phyloP scores from a whole-genome alignment of 2,329 filamentous ascomycete genomes.

The Cadophora luteo-olivacea region DNA sequence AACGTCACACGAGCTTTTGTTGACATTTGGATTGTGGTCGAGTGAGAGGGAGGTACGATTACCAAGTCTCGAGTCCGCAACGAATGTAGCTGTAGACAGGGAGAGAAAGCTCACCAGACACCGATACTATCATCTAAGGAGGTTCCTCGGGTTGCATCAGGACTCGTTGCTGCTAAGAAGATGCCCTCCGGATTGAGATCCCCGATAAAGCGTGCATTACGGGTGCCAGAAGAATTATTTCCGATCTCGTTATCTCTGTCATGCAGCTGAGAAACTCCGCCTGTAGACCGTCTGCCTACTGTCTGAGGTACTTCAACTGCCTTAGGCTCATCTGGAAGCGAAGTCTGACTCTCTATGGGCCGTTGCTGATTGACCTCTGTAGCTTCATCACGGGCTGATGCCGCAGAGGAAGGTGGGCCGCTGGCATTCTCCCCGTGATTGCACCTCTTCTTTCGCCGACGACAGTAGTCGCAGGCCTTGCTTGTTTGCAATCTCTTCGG shows the following conservation, averaged over 20 bases:
- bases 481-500: slow-evolving; percentile 64
- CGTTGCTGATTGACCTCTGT: background rate
- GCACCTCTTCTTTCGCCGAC: slow-evolving; percentile 49
- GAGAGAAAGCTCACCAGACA: slow-evolving; percentile 50
- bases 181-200: slow-evolving; percentile 66
- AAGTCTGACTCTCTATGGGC: background rate
- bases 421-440: slow-evolving; percentile 45
- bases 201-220: slow-evolving; percentile 57
- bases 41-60: background rate
- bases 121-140: slow-evolving; percentile 61
- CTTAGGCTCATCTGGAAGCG: background rate
- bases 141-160: slow-evolving; percentile 46
- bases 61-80: background rate
- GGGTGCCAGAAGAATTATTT: background rate
- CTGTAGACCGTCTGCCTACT: background rate
- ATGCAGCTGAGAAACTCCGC: slow-evolving; percentile 1
- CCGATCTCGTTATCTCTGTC: background rate
- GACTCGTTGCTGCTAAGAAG: slow-evolving; percentile 60
- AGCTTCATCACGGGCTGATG: background rate
- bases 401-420: background rate
- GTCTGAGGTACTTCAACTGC: background rate
- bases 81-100: background rate
- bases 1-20: background rate
- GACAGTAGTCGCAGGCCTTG: slow-evolving; percentile 62
- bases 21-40: background rate